phyloP scores from a whole-genome alignment of 2,329 filamentous ascomycete species.

The Lecanosticta acicola region DNA sequence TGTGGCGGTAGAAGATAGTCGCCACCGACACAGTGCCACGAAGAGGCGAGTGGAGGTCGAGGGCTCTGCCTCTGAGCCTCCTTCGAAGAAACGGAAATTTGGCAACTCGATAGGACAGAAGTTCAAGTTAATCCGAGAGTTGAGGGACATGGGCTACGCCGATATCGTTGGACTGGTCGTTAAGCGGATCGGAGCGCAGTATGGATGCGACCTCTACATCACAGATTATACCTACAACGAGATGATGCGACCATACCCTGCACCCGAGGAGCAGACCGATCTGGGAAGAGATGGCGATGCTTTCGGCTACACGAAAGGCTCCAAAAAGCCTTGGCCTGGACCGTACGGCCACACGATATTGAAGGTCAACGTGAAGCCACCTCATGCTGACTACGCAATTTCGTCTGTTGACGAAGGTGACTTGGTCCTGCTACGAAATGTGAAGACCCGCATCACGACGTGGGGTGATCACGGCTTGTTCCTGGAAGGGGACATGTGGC shows the following conservation, averaged over 20 bases:
- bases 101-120: constrained; percentile 37
- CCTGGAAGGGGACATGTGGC: constrained; percentile 67
- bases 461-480: constrained; percentile 38
- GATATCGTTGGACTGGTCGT: constrained; percentile 70
- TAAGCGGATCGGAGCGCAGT: constrained; percentile 43
- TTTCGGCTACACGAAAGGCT: constrained; percentile 29
- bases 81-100: constrained; percentile 10
- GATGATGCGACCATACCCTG: constrained; percentile 53
- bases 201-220: constrained; percentile 60
- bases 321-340: constrained; percentile 57
- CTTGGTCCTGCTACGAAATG: constrained; percentile 64
- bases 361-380: constrained; percentile 64
- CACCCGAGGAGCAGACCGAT: constrained; percentile 30
- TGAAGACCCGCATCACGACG: constrained; percentile 58
- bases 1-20: not conserved
- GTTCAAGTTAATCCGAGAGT: constrained; percentile 60
- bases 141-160: constrained; percentile 53
- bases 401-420: constrained; percentile 52
- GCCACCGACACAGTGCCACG: not conserved
- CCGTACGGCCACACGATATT: constrained; percentile 69
- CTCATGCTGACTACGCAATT: constrained; percentile 57
- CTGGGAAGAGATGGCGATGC: constrained; percentile 26
- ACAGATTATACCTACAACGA: constrained; percentile 77
- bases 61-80: constrained; percentile 1
- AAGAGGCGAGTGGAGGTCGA: not conserved